Base-by-base conservation (phyloP, 768 basidiomycete species). In the Solioccasus polychromus region DNA sequence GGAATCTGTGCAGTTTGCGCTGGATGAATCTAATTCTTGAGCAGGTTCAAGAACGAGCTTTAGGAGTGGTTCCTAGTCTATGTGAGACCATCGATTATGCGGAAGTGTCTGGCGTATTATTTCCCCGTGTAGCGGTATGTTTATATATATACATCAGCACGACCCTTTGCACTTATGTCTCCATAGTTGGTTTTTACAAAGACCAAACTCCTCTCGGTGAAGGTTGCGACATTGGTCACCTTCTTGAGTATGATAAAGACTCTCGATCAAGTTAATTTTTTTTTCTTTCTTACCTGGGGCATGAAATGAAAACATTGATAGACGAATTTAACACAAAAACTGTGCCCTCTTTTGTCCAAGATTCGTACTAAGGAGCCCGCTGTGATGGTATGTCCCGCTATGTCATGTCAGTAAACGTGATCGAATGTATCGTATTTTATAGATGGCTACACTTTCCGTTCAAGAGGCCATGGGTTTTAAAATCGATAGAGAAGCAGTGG, bases 401-500 rank as follows among this genome's bases (percentile, higher is more conserved):
- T 23, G 8, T 19, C 24, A 4, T 9, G 9, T 24, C 10, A 4
- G 25, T 4, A 11, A 34, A 30, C 25, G 15, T 25, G 30, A 29
- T 37, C 31, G 39, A 30, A 49, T 47, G 15, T 5, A 48, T 29
- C 25, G 19, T 44, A 39, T 32, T 46, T 20, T 40, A 31, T 51
- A 91, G 90, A 87, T 92, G 82, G 88, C 88, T 3, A 92, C 92
- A 0, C 71, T 92, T 34, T 79, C 78, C 18, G 92, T 97, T 0
- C 94, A 97, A 68, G 93, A 94, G 64, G 91, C 91, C 1, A 97
- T 96, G 94, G 93, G 94, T 8, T 77, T 82, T 54, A 96, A 95
- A 62, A 84, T 97, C 2, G 94, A 96, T 55, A 79, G 92, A 38
- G 92, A 94, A 66, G 91, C 93, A 9, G 88, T 92, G 10, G 91